phyloP scores from a whole-genome alignment of 495 filamentous ascomycete genomes.

The Cairneyella variabilis region DNA sequence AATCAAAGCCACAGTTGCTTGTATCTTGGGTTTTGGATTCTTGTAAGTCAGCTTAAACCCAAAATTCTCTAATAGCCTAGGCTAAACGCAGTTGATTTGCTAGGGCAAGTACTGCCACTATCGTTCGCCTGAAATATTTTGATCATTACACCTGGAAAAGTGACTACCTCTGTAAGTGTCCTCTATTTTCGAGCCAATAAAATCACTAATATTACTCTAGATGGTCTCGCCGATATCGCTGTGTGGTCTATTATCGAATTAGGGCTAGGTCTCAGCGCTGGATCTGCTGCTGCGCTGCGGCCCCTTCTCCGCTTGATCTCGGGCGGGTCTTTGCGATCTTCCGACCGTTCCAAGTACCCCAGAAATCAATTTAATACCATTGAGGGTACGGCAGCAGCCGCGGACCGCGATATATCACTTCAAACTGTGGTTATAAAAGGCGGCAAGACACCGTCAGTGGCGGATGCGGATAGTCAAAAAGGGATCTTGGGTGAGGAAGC shows the following conservation, averaged over 20 bases:
- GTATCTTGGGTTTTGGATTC: background rate
- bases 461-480: background rate
- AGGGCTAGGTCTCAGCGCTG: slow-evolving; percentile 26
- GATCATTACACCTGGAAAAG: background rate
- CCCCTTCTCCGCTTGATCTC: slow-evolving; percentile 17
- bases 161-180: slow-evolving; percentile 2
- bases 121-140: background rate
- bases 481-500: background rate
- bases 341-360: background rate
- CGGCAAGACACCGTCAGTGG: background rate
- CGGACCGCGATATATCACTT: slow-evolving; percentile 2
- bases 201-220: slow-evolving; percentile 1
- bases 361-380: slow-evolving; percentile 1
- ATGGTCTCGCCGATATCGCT: slow-evolving; percentile 14
- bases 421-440: background rate
- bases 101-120: slow-evolving; percentile 4
- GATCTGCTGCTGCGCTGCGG: slow-evolving; percentile 23
- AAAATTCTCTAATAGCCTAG: background rate
- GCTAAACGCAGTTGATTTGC: background rate
- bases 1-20: background rate
- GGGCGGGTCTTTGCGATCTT: background rate
- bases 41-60: background rate
- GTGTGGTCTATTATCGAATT: slow-evolving; percentile 27
- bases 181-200: background rate
- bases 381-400: background rate